Percentiles rank a stretch among this genome's conserved stretches.
phyloP scores from a whole-genome alignment of 2,329 filamentous ascomycete species.

The Aspergillus uvarum region DNA sequence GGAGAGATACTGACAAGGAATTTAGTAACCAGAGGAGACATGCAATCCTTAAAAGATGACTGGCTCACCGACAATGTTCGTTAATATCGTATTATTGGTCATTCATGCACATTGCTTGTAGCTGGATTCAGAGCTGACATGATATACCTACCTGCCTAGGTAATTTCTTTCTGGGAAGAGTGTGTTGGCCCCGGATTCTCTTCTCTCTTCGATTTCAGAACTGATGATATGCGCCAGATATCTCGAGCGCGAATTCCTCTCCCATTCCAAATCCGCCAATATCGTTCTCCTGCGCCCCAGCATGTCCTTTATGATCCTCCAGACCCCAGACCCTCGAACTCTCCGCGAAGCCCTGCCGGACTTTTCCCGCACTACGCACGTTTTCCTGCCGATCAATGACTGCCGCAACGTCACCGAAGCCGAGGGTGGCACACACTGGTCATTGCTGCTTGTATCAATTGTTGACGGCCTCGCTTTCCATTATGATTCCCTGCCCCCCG shows the following conservation, averaged over 20 bases:
- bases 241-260: constrained; percentile 84
- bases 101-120: constrained; percentile 4
- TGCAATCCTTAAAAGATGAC: constrained; percentile 83
- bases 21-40: constrained; percentile 81
- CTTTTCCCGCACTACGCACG: constrained; percentile 78
- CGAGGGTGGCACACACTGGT: constrained; percentile 96
- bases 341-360: constrained; percentile 72
- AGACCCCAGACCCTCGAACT: constrained; percentile 59
- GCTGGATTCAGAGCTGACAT: constrained; percentile 24
- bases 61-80: constrained; percentile 95
- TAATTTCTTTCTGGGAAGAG: constrained; percentile 98
- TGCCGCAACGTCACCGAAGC: constrained; percentile 70
- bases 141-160: constrained; percentile 50
- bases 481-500: constrained; percentile 81
- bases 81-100: constrained; percentile 14
- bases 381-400: constrained; percentile 96
- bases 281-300: constrained; percentile 89
- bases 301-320: constrained; percentile 89
- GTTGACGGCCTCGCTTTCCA: constrained; percentile 93
- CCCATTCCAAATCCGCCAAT: constrained; percentile 74
- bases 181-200: constrained; percentile 47
- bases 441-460: constrained; percentile 80
- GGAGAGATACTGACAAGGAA: constrained; percentile 14
- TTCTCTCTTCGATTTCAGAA: background rate
- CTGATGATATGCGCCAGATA: constrained; percentile 50